phyloP scores from a whole-genome alignment of 805 yeast genomes.

The Saturnispora silvae region DNA sequence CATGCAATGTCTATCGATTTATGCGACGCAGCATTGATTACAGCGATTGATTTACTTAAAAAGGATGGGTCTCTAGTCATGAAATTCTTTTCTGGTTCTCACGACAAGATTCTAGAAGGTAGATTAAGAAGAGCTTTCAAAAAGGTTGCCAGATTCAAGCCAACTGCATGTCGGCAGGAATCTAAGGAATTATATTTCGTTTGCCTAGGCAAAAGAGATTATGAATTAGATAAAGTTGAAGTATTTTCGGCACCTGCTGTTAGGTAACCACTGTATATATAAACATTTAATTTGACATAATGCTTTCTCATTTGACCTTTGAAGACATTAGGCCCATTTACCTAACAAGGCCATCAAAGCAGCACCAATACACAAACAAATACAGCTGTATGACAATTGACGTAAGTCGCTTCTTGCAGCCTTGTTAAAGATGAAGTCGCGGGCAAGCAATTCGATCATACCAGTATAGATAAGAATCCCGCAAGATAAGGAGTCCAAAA shows the following conservation, averaged over 20 bases:
- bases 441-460: conserved; percentile 64
- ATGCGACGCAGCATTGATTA: conserved; percentile 80
- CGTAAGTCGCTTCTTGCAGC: conserved; percentile 42
- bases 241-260: conserved; percentile 28
- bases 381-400: conserved; percentile 37
- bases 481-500: conserved; percentile 60
- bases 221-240: conserved; percentile 30
- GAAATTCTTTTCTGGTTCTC: conserved; percentile 77
- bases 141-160: conserved; percentile 62
- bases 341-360: conserved; percentile 67
- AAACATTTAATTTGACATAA: background rate
- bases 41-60: conserved; percentile 60
- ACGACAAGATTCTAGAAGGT: conserved; percentile 54
- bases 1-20: conserved; percentile 81
- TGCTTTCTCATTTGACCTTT: background rate
- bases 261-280: background rate
- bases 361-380: conserved; percentile 44
- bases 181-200: conserved; percentile 79
- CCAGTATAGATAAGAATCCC: conserved; percentile 70
- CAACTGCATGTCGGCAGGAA: conserved; percentile 67
- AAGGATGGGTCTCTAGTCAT: conserved; percentile 69
- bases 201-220: conserved; percentile 40
- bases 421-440: conserved; percentile 53
- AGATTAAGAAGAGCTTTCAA: conserved; percentile 50
- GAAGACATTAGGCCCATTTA: conserved; percentile 45